phyloP scores from a whole-genome alignment of 2,329 filamentous ascomycete species.

The Colletotrichum tanaceti region DNA sequence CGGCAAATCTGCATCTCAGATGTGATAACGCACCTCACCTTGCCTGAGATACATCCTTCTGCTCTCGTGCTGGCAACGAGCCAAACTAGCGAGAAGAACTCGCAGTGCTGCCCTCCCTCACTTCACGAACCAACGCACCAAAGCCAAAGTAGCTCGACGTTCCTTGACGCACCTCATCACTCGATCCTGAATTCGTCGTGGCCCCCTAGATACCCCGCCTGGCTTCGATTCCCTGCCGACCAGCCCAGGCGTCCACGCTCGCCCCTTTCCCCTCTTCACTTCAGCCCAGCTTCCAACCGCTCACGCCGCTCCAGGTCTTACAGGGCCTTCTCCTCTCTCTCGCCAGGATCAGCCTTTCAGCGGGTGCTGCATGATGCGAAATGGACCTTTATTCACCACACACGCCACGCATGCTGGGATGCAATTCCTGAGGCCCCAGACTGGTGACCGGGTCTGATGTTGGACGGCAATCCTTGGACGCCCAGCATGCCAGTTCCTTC shows the following conservation, averaged over 20 bases:
- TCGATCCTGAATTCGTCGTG: background rate
- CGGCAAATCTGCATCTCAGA: slow-evolving; percentile 32
- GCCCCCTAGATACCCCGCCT: background rate
- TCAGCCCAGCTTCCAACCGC: slow-evolving; percentile 1
- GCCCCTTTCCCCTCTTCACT: slow-evolving; percentile 21
- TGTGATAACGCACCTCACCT: slow-evolving; percentile 34
- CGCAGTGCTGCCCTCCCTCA: slow-evolving; percentile 25
- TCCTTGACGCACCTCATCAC: background rate
- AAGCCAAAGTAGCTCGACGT: background rate
- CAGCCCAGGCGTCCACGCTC: slow-evolving; percentile 9
- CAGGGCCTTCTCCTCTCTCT: slow-evolving; percentile 9
- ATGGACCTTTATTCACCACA: slow-evolving; percentile 9
- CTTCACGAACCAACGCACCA: slow-evolving; percentile 30
- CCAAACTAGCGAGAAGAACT: background rate
- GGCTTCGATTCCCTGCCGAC: background rate
- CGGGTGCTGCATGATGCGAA: slow-evolving; percentile 31
- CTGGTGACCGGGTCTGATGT: slow-evolving; percentile 14
- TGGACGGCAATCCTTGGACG: slow-evolving; percentile 16
- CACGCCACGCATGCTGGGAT: slow-evolving; percentile 10
- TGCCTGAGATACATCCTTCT: background rate
- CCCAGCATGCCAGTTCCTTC: slow-evolving; percentile 2
- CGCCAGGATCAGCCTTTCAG: slow-evolving; percentile 8
- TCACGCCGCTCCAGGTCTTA: slow-evolving; percentile 10
- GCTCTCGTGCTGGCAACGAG: background rate
- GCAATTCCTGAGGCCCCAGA: slow-evolving; percentile 25